Evolutionary conservation across 2,329 filamentous ascomycete species (phyloP).

Genomic region (Ceratocystis huliohia): DNA sequence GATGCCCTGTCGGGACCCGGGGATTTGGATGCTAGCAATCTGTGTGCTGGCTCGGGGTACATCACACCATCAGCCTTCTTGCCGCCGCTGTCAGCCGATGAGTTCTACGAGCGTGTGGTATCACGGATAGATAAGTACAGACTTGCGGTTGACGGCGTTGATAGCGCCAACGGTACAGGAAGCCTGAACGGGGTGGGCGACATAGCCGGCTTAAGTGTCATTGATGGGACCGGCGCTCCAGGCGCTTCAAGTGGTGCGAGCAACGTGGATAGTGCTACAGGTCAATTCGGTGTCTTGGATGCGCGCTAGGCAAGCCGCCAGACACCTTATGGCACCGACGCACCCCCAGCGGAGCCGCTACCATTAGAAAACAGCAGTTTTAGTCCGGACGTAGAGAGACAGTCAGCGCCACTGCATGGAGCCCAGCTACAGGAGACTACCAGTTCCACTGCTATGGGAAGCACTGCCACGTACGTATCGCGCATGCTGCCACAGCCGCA

Average conservation of each 20-base stretch:
- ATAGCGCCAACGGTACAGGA: too few species aligned
- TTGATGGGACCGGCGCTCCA: too few species aligned
- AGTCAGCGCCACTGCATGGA: too few species aligned
- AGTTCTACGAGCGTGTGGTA: not conserved
- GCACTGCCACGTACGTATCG: not conserved
- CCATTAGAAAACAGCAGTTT: too few species aligned
- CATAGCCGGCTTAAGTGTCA: too few species aligned
- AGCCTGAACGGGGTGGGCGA: too few species aligned
- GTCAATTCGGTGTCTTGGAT: not conserved
- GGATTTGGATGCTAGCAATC: not conserved
- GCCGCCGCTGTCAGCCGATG: not conserved
- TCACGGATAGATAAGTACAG: not conserved
- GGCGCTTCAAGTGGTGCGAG: too few species aligned
- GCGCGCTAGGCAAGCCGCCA: not conserved
- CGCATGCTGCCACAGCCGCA: not conserved
- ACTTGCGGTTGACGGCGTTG: too few species aligned
- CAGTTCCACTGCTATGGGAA: too few species aligned
- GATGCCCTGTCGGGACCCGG: not conserved
- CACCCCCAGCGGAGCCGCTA: too few species aligned
- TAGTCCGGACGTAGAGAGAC: too few species aligned
- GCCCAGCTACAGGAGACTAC: too few species aligned
- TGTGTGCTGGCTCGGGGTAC: not conserved
- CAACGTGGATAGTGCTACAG: not conserved
- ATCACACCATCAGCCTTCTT: not conserved
- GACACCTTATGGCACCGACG: not conserved